Percentiles rank a stretch among this genome's conserved stretches.
phyloP scores from a whole-genome alignment of 768 basidiomycete species.

The Lactarius hatsudake region DNA sequence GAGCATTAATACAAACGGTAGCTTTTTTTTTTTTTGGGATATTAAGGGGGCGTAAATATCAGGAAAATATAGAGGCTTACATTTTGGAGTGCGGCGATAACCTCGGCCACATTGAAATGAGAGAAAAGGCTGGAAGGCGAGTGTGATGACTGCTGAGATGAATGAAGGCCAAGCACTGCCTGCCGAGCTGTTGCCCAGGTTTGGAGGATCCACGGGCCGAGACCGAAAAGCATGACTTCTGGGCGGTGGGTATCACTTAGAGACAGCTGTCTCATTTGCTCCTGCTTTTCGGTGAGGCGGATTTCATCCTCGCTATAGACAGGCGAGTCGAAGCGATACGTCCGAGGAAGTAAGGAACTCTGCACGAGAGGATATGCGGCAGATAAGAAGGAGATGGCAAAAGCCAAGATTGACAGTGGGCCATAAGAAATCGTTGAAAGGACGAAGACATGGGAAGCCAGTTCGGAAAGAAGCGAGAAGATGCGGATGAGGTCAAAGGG shows the following conservation, averaged over 20 bases:
- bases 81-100: slow-evolving; percentile 66
- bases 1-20: slow-evolving; percentile 70
- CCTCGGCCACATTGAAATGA: slow-evolving; percentile 60
- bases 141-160: slow-evolving; percentile 33
- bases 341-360: slow-evolving; percentile 51
- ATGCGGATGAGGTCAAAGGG: slow-evolving; percentile 78
- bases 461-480: slow-evolving; percentile 66
- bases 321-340: slow-evolving; percentile 44
- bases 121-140: slow-evolving; percentile 41
- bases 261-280: slow-evolving; percentile 70
- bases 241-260: slow-evolving; percentile 75
- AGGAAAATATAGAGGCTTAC: slow-evolving; percentile 41
- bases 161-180: slow-evolving; percentile 56
- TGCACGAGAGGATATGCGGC: slow-evolving; percentile 58
- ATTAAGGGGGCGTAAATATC: slow-evolving; percentile 25
- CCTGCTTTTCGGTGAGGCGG: slow-evolving; percentile 65
- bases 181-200: slow-evolving; percentile 65
- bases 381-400: slow-evolving; percentile 61
- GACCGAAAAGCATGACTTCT: slow-evolving; percentile 78
- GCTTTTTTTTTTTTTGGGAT: slow-evolving; percentile 43
- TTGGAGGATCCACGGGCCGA: slow-evolving; percentile 80
- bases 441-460: slow-evolving; percentile 67
- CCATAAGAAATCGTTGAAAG: slow-evolving; percentile 60
- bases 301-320: slow-evolving; percentile 54
- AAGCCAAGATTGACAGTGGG: slow-evolving; percentile 51